phyloP scores from a whole-genome alignment of 2,329 filamentous ascomycete species.

The Bertia moriformis region DNA sequence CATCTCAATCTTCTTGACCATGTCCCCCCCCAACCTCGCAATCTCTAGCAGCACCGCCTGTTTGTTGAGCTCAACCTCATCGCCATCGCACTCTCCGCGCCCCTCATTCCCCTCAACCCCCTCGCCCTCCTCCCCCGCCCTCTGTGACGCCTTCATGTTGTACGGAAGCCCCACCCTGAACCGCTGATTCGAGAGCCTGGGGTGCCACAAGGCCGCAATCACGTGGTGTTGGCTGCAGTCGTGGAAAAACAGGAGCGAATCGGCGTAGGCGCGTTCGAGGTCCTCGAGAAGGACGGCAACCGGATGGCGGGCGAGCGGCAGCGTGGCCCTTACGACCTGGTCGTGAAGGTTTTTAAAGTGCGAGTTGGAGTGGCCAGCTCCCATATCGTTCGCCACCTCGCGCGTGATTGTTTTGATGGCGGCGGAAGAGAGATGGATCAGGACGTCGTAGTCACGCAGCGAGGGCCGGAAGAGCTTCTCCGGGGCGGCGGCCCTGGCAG shows the following conservation, averaged over 20 bases:
- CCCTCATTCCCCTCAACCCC: no score
- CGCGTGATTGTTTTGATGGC: constrained; percentile 25
- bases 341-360: constrained; percentile 72
- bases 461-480: constrained; percentile 49
- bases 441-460: constrained; percentile 68
- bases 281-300: constrained; percentile 50
- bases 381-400: constrained; percentile 17
- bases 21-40: neutral
- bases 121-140: neutral
- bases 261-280: constrained; percentile 50
- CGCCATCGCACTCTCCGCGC: no score
- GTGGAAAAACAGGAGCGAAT: constrained; percentile 67
- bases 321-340: constrained; percentile 26
- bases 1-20: neutral
- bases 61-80: no score
- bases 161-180: constrained; percentile 12
- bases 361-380: constrained; percentile 22
- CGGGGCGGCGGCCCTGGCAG: constrained; percentile 2
- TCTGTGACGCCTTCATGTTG: neutral
- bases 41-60: neutral
- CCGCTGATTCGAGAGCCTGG: constrained; percentile 15
- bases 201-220: constrained; percentile 55
- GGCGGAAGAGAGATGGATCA: constrained; percentile 56
- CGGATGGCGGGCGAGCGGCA: constrained; percentile 43
- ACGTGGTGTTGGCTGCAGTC: constrained; percentile 27